phyloP scores from a whole-genome alignment of 2,329 filamentous ascomycete species.

The Ceratocystis colombiana region DNA sequence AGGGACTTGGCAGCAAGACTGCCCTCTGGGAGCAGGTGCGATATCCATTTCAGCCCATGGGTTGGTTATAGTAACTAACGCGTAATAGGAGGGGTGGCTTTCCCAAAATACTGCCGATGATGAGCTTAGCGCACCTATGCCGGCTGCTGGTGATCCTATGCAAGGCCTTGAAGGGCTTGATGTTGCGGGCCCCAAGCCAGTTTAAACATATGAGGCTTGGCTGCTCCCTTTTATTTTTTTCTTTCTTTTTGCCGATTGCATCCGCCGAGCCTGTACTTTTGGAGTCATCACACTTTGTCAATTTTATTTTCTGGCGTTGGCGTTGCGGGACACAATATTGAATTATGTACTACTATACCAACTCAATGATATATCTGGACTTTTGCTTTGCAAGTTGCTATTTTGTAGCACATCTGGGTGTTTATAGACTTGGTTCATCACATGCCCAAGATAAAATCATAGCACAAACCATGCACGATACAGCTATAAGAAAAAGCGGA shows the following conservation, averaged over 20 bases:
- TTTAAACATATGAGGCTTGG: conserved; percentile 37
- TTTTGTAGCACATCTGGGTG: neutral
- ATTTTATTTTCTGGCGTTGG: conserved; percentile 37
- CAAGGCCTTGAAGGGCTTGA: conserved; percentile 88
- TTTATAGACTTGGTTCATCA: neutral
- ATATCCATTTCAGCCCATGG: neutral
- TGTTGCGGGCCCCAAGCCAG: conserved; percentile 80
- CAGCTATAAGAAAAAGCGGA: conserved; percentile 16
- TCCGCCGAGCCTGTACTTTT: conserved; percentile 14
- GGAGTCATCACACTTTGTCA: conserved; percentile 26
- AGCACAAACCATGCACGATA: neutral
- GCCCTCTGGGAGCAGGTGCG: conserved; percentile 95
- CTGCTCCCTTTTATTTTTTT: conserved; percentile 11
- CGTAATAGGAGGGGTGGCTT: conserved; percentile 74
- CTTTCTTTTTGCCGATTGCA: conserved; percentile 26
- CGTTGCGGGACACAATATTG: conserved; percentile 28
- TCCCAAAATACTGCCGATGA: conserved; percentile 81
- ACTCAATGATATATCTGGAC: neutral
- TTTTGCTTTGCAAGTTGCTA: neutral
- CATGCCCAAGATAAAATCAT: neutral
- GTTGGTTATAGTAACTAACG: conserved; percentile 17
- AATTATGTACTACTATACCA: conserved; percentile 23
- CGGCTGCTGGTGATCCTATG: conserved; percentile 73
- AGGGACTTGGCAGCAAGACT: conserved; percentile 83
- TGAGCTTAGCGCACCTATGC: conserved; percentile 44